A percentile compares a stretch with the other conserved stretches of the same genome.
These are phyloP conservation scores for Colletotrichum simmondsii DNA, from an alignment of 2,329 filamentous ascomycete species.

Conservation along the genomic window DNA sequence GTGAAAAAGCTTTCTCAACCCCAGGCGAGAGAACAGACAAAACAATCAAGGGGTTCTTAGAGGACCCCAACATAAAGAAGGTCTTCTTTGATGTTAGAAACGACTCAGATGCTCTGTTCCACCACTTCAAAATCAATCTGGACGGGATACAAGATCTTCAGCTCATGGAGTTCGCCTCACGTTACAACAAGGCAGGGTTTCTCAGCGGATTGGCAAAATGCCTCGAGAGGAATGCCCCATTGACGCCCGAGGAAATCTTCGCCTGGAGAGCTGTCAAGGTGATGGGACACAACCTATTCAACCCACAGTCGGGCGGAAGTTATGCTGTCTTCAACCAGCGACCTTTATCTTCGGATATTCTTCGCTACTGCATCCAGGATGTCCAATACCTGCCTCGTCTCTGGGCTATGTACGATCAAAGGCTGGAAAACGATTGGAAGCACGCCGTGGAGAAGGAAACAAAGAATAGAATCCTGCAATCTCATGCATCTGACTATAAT, in stretches of 20 bases:
- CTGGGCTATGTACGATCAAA: constrained; percentile 41
- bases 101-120: constrained; percentile 66
- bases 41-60: constrained; percentile 53
- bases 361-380: constrained; percentile 58
- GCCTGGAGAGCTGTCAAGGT: constrained; percentile 49
- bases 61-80: constrained; percentile 56
- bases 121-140: constrained; percentile 54
- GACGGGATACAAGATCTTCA: constrained; percentile 63
- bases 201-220: constrained; percentile 42
- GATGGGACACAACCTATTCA: constrained; percentile 49
- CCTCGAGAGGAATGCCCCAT: constrained; percentile 42
- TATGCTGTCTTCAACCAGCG: constrained; percentile 59
- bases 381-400: constrained; percentile 53
- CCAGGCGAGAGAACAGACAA: not conserved
- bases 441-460: constrained; percentile 41
- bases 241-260: constrained; percentile 27
- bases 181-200: constrained; percentile 21
- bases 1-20: constrained; percentile 42
- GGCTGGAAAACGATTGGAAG: constrained; percentile 35
- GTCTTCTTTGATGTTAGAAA: constrained; percentile 69
- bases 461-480: constrained; percentile 41
- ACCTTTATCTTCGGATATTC: constrained; percentile 52
- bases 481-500: constrained; percentile 41
- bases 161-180: constrained; percentile 62
- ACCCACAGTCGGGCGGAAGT: constrained; percentile 52